Conservation (phyloP, 345 rosid genomes). For the Eucalyptus viminalis region DNA sequence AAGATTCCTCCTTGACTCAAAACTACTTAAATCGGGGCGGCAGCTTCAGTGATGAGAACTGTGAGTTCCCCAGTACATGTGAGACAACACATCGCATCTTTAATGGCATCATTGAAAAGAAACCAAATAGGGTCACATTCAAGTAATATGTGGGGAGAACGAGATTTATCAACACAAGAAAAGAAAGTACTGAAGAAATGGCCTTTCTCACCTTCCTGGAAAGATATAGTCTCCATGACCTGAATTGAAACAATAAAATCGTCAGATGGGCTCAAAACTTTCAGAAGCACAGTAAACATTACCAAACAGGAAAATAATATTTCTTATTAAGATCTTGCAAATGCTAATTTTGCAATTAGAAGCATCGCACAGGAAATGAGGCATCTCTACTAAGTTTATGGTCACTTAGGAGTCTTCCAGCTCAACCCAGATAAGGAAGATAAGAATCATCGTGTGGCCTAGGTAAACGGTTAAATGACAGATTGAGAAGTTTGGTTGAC, state of each 20-base stretch:
- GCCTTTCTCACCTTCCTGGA: slow-evolving; percentile 63
- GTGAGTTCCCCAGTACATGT: neutral
- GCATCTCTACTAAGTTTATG: neutral
- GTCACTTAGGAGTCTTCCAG: neutral
- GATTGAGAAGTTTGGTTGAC: neutral
- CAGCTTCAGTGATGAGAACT: rapidly evolving
- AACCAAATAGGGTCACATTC: neutral
- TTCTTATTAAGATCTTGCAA: neutral
- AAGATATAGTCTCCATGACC: slow-evolving; percentile 77
- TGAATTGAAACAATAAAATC: neutral
- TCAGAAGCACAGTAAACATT: neutral
- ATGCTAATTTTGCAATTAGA: neutral
- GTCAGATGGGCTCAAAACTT: neutral
- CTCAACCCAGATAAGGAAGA: neutral
- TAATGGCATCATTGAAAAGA: neutral
- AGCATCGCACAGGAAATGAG: neutral
- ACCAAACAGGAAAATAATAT: neutral
- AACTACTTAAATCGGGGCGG: neutral
- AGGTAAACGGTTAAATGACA: neutral
- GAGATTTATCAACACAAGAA: neutral
- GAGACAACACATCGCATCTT: neutral
- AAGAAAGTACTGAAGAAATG: neutral
- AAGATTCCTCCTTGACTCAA: neutral
- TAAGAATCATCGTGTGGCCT: neutral
- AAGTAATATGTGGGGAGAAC: neutral